Base-by-base conservation (phyloP, 1,284 basidiomycete species). In the Microbotryum lychnidis-dioicae region DNA sequence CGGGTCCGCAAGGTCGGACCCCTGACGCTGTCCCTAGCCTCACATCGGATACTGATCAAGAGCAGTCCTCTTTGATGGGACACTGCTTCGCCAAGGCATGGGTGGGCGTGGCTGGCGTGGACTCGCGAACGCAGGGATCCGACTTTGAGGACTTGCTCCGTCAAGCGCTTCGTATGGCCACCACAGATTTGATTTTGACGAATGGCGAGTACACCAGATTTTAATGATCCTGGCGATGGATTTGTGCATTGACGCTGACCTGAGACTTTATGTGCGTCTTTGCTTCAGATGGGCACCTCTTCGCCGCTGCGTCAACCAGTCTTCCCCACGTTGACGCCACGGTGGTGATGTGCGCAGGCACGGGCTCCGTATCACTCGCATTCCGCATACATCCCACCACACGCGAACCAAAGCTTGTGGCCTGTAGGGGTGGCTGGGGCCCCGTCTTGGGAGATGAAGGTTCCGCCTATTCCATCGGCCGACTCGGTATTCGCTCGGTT, bases 371-470 rank as follows among this genome's bases (percentile, higher is more conserved):
- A 4, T 37, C 9, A 12, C 37, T 37, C 10, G 9, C 47, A 10
- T 18, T 20, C n/a, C 23, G 7, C 7, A 7, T 6, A 20, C 48
- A 58, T 58, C 58, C 0, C 61, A 63, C 50, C 27, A 48, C 4
- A 65, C 23, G 8, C 2, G 53, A 60, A 31, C 37, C 63, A 4
- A n/a, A 54, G 5, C 45, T 66, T 18, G 50, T 56, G 6, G 67
- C 60, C 0, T 14, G 60, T 10, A 66, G 61, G 21, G 70, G 71
- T 0, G 71, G 71, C 1, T 72, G 71, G 56, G 71, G 64, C 33
- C 73, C 67, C 54, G 62, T 72, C 67, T 70, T 68, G 7, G 67
- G 67, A 2, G 67, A 68, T 58, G 67, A 66, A 54, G 67, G 67
- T 0, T 68, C 67, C 0, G 67, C 62, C 27, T 68, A 59, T 27